Percentiles rank a stretch among this genome's conserved stretches.
phyloP scores from a whole-genome alignment of 2,329 filamentous ascomycete species.

The Dichotomopilus funicola region DNA sequence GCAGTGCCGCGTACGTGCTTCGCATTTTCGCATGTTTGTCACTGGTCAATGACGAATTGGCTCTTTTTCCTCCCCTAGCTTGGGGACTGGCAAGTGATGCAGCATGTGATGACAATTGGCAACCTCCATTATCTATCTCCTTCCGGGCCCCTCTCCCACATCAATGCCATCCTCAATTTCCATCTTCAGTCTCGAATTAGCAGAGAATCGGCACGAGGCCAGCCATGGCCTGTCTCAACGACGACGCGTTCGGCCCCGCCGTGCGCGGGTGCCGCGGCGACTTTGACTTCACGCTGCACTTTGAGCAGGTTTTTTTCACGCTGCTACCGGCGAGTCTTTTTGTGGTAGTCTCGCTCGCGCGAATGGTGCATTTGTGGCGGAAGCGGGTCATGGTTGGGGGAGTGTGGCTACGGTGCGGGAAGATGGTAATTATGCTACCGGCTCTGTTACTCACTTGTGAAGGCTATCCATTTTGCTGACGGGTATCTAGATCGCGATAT shows the following conservation, averaged over 20 bases:
- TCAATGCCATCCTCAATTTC: slow-evolving; percentile 4
- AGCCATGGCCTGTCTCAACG: slow-evolving; percentile 28
- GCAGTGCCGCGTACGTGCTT: too few relatives aligned
- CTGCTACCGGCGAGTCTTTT: slow-evolving; percentile 38
- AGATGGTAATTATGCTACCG: too few relatives aligned
- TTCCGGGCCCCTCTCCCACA: not conserved
- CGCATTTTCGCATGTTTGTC: too few relatives aligned
- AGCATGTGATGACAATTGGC: too few relatives aligned
- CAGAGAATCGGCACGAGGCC: too few relatives aligned
- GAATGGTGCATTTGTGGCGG: slow-evolving; percentile 29
- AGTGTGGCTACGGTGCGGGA: slow-evolving; percentile 25
- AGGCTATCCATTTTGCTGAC: too few relatives aligned
- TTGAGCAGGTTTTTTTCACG: slow-evolving; percentile 42
- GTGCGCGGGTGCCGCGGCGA: slow-evolving; percentile 41
- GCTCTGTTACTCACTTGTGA: too few relatives aligned
- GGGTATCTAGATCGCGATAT: slow-evolving; percentile 21
- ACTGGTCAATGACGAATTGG: too few relatives aligned
- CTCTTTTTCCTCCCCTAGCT: too few relatives aligned
- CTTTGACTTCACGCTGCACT: slow-evolving; percentile 46
- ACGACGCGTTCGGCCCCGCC: slow-evolving; percentile 36
- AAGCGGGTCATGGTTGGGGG: slow-evolving; percentile 32
- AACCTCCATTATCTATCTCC: too few relatives aligned
- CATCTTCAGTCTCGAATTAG: not conserved
- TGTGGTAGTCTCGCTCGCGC: slow-evolving; percentile 29
- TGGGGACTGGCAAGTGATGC: too few relatives aligned